These are phyloP conservation scores for Oryza glaberrima DNA, from an alignment of 176 grass and related monocot species.

Conservation along the genomic window DNA sequence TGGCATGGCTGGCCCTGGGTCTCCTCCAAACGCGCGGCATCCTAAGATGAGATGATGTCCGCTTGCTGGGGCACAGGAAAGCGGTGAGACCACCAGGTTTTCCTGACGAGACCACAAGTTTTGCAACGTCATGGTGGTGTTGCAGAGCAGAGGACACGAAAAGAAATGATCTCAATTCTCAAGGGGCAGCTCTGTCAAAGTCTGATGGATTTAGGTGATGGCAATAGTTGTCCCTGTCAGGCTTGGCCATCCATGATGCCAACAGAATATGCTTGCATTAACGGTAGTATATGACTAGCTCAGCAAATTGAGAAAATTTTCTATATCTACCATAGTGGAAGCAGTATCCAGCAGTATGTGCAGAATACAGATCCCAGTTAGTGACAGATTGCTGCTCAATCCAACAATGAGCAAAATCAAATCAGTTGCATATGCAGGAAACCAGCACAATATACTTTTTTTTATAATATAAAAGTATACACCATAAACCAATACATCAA, in stretches of 20 bases:
- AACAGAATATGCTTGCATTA: slow-evolving; percentile 2
- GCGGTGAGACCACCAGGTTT: neutral
- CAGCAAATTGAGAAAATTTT: neutral
- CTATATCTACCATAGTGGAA: no score
- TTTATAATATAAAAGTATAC: neutral
- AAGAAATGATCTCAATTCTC: neutral
- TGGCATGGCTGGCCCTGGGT: neutral
- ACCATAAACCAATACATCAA: neutral
- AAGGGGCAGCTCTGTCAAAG: neutral
- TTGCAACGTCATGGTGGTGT: neutral
- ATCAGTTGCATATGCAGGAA: neutral
- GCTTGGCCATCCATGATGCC: neutral
- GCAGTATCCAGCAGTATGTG: neutral
- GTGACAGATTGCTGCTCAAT: neutral
- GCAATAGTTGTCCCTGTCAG: slow-evolving; percentile 16
- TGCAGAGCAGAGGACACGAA: neutral
- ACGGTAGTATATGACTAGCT: neutral
- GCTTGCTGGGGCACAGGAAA: slow-evolving; percentile 7
- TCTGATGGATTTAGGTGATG: slow-evolving; percentile 2
- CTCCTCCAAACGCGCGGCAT: neutral
- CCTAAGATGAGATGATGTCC: slow-evolving; percentile 12
- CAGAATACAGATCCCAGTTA: neutral
- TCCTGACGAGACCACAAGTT: neutral
- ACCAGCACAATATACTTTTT: neutral
- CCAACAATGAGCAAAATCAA: neutral